phyloP scores from a whole-genome alignment of 495 filamentous ascomycete species.

The Xylaria intraflava region DNA sequence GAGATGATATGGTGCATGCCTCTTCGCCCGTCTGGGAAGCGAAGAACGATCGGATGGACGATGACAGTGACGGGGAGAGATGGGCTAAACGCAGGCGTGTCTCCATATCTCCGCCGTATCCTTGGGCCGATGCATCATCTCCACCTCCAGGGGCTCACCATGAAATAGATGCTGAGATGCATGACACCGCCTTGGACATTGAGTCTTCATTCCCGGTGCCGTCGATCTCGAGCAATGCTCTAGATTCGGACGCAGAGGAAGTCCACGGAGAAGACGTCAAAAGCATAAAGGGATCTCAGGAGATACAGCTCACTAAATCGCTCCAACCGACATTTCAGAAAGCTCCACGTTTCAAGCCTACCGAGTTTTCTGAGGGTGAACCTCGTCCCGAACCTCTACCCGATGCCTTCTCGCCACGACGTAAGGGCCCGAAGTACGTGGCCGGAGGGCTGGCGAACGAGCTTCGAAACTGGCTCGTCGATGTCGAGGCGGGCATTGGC shows the following conservation, averaged over 20 bases:
- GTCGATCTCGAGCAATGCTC: background rate
- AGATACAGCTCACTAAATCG: background rate
- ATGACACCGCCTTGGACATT: constrained; percentile 4
- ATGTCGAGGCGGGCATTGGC: constrained; percentile 29
- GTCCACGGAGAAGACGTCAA: background rate
- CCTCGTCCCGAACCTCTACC: constrained; percentile 16
- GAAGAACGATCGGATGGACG: constrained; percentile 8
- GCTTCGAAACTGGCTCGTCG: constrained; percentile 41
- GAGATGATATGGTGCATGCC: constrained; percentile 18
- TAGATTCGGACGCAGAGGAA: constrained; percentile 1
- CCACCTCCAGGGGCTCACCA: background rate
- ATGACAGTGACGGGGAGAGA: constrained; percentile 5
- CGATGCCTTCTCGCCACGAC: constrained; percentile 39
- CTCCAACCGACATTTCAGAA: constrained; percentile 29
- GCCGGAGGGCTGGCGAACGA: constrained; percentile 38
- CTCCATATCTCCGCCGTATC: constrained; percentile 16
- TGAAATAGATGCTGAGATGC: constrained; percentile 1
- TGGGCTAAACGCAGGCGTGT: constrained; percentile 23
- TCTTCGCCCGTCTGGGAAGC: constrained; percentile 14
- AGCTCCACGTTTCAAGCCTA: constrained; percentile 37
- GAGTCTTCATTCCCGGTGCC: constrained; percentile 3
- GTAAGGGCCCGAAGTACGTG: constrained; percentile 33
- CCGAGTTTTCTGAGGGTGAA: constrained; percentile 18
- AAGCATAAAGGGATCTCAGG: background rate
- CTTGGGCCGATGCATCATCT: background rate